Conservation (phyloP, 805 yeast genomes). For the Pichia exigua region DNA sequence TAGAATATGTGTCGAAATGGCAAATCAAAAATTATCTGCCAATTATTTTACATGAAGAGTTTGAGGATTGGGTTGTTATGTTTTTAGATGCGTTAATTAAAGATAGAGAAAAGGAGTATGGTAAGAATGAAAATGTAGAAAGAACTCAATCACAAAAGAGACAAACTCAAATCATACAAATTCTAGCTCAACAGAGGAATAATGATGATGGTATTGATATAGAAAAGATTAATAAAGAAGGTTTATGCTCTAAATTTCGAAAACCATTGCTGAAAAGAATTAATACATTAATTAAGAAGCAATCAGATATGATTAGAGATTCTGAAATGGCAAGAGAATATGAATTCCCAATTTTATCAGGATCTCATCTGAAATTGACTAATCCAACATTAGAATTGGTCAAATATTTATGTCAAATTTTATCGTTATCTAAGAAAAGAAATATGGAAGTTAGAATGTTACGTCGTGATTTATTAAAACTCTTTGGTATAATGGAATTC, state of each 20-base stretch:
- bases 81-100: conserved; percentile 64
- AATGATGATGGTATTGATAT: conserved; percentile 11
- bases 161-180: conserved; percentile 58
- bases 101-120: conserved; percentile 35
- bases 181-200: conserved; percentile 36
- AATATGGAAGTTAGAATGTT: conserved; percentile 66
- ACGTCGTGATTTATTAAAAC: conserved; percentile 61
- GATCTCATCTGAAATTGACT: conserved; percentile 48
- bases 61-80: conserved; percentile 78
- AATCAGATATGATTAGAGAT: conserved; percentile 64
- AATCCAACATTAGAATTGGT: conserved; percentile 78
- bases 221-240: conserved; percentile 27
- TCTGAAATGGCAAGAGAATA: conserved; percentile 59
- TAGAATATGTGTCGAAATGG: conserved; percentile 61
- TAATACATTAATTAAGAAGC: conserved; percentile 55
- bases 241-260: conserved; percentile 50
- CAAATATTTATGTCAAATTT: conserved; percentile 65
- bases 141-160: conserved; percentile 43
- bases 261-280: conserved; percentile 60
- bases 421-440: conserved; percentile 56
- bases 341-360: conserved; percentile 69
- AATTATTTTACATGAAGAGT: conserved; percentile 64
- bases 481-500: conserved; percentile 81
- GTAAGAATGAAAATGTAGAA: conserved; percentile 2
- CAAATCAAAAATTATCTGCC: conserved; percentile 73